Conservation (phyloP, 805 yeast species). For the Saturnispora sekii region DNA sequence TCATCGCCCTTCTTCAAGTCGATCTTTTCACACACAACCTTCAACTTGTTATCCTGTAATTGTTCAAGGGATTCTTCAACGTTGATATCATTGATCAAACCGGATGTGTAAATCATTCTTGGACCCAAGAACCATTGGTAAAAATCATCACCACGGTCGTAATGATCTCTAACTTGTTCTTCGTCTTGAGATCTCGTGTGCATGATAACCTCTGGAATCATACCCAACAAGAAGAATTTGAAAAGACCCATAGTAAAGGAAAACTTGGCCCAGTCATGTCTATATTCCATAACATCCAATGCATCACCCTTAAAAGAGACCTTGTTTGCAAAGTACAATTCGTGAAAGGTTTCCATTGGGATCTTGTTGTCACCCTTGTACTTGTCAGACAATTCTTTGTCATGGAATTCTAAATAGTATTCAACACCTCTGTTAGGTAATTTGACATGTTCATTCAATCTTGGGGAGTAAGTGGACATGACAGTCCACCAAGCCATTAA, state of each 20-base stretch:
- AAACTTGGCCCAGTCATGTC: slow-evolving; percentile 88
- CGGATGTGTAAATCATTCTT: slow-evolving; percentile 89
- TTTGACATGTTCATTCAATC: slow-evolving; percentile 67
- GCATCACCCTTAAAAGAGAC: slow-evolving; percentile 84
- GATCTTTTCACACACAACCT: slow-evolving; percentile 80
- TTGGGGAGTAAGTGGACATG: slow-evolving; percentile 67
- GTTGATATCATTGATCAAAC: slow-evolving; percentile 64
- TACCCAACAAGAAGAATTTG: slow-evolving; percentile 72
- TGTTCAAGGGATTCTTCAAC: slow-evolving; percentile 66
- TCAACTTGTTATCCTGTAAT: slow-evolving; percentile 83
- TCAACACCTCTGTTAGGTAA: slow-evolving; percentile 73
- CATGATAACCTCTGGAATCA: slow-evolving; percentile 88
- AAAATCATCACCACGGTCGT: slow-evolving; percentile 93
- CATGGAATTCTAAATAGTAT: slow-evolving; percentile 74
- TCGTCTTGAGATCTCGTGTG: slow-evolving; percentile 92
- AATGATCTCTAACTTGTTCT: slow-evolving; percentile 92
- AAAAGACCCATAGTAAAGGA: slow-evolving; percentile 67
- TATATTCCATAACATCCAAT: slow-evolving; percentile 71
- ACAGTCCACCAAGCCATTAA: slow-evolving; percentile 78
- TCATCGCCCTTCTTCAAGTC: slow-evolving; percentile 62
- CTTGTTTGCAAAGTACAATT: slow-evolving; percentile 72
- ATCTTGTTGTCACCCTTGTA: slow-evolving; percentile 68
- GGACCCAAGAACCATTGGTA: slow-evolving; percentile 92
- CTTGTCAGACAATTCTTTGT: slow-evolving; percentile 53
- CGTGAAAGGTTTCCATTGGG: slow-evolving; percentile 90